Percentiles rank a stretch among this genome's conserved stretches.
Evolutionary conservation across 257 asterid species (phyloP).

Genomic region (Misopates orontium): DNA sequence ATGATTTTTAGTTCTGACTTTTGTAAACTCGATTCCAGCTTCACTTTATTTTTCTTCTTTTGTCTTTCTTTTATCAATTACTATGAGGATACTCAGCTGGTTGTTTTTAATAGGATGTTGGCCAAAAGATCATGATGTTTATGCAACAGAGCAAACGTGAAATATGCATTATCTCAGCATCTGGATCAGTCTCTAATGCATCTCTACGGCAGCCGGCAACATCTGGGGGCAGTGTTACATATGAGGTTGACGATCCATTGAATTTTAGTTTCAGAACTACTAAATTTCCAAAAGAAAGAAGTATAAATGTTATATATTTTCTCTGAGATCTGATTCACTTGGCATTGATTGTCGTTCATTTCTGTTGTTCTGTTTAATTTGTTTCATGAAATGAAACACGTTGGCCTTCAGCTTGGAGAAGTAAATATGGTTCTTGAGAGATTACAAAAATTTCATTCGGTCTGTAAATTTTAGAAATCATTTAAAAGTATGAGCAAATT

Average conservation of each 20-base stretch:
- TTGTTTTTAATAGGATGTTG: slow-evolving; percentile 49
- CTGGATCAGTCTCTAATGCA: slow-evolving; percentile 62
- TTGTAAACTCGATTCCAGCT: no score
- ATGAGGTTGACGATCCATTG: slow-evolving; percentile 39
- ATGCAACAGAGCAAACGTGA: slow-evolving; percentile 56
- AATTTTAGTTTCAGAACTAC: background rate
- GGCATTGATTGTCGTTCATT: no score
- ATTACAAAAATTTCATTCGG: no score
- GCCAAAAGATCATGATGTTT: slow-evolving; percentile 56
- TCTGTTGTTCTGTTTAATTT: no score
- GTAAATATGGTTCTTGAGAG: background rate
- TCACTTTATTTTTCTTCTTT: background rate
- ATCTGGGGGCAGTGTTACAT: slow-evolving; percentile 57
- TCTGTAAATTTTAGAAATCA: background rate
- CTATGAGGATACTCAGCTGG: background rate
- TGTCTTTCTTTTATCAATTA: background rate
- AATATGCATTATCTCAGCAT: slow-evolving; percentile 58
- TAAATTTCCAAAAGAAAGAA: background rate
- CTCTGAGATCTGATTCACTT: background rate
- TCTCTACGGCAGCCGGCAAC: slow-evolving; percentile 64
- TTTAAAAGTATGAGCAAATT: no score
- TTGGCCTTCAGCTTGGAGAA: background rate
- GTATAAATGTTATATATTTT: background rate
- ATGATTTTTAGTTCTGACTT: background rate
- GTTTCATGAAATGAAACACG: background rate